Base-by-base conservation (phyloP, 257 asterid genomes). In the Solanum virginianum region DNA sequence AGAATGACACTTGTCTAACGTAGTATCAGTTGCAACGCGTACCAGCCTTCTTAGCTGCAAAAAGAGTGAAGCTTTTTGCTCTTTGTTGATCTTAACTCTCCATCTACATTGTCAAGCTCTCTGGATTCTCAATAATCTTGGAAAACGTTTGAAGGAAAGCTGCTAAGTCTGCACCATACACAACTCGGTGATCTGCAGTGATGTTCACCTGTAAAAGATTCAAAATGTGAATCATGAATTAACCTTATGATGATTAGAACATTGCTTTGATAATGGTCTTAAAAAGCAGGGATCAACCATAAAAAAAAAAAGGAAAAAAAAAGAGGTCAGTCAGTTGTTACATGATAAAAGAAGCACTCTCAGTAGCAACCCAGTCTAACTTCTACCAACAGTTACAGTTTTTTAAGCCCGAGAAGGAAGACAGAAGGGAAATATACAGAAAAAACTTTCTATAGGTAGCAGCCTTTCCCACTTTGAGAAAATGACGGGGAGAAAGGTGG, bases 81-180 rank as follows among this genome's bases (percentile, higher is more conserved):
- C 72, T 65, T 65, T 26, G 72, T 65, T 7, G 1, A 7, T 65
- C 45, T 65, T 43, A 43, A 10, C 36, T 72, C 80, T 72, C 56
- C 85, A 83, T 90, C 94, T 94, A 94, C 94, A 92, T 85, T 10
- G 98, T 93, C 92, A 94, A 89, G 91, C 92, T 90, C 72, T 94
- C 96, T 3, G 97, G 98, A 84, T 91, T 91, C 90, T 93, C 92
- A 69, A 93, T 65, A 49, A 94, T 93, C 93, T 89, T 93, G 56
- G 96, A 60, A 69, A 94, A 93, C 18, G 98, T 92, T 70, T 92
- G 93, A 29, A 95, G 94, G 91, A 95, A 95, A 3, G 93, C 95
- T 59, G 98, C 98, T 89, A 95, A 88, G 83, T 95, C 98, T 53
- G 98, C 97, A 6, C 98, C 98, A 85, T 95, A 95, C 29, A 95